Conservation (phyloP, 1,284 basidiomycete species). For the Exobasidium rhododendri region DNA sequence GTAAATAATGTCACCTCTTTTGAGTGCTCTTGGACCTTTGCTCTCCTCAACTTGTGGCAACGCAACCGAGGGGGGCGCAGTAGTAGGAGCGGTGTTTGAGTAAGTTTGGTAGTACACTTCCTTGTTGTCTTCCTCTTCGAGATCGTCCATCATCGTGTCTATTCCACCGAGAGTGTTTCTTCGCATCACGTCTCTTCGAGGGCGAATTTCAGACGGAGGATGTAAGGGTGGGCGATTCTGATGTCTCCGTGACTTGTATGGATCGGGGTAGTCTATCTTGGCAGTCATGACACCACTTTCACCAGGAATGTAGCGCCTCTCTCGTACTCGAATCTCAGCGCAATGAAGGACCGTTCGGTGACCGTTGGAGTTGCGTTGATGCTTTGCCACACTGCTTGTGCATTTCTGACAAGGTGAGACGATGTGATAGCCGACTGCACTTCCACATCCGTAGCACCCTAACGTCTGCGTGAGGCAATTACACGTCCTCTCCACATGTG, state of each 20-base stretch:
- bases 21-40: slow-evolving; percentile 55
- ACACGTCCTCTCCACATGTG: slow-evolving; percentile 63
- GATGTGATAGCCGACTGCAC: slow-evolving; percentile 58
- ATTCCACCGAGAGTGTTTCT: background rate
- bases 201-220: background rate
- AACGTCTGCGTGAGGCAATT: slow-evolving; percentile 71
- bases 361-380: slow-evolving; percentile 66
- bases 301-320: slow-evolving; percentile 67
- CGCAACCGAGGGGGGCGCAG: background rate
- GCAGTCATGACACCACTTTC: slow-evolving; percentile 64
- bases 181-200: background rate
- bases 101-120: background rate
- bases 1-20: slow-evolving; percentile 67
- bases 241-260: background rate
- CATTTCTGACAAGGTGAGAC: slow-evolving; percentile 37
- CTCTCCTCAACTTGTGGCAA: too few relatives aligned
- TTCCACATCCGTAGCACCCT: slow-evolving; percentile 76
- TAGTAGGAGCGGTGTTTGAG: background rate
- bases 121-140: slow-evolving; percentile 32
- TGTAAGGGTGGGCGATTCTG: too few relatives aligned
- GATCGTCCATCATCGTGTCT: slow-evolving; percentile 20
- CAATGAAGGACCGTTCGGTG: slow-evolving; percentile 86
- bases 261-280: background rate
- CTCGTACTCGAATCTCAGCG: slow-evolving; percentile 67
- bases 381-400: slow-evolving; percentile 56